Base-by-base conservation (phyloP, 2,329 filamentous ascomycete genomes). In the Microsporum audouinii region DNA sequence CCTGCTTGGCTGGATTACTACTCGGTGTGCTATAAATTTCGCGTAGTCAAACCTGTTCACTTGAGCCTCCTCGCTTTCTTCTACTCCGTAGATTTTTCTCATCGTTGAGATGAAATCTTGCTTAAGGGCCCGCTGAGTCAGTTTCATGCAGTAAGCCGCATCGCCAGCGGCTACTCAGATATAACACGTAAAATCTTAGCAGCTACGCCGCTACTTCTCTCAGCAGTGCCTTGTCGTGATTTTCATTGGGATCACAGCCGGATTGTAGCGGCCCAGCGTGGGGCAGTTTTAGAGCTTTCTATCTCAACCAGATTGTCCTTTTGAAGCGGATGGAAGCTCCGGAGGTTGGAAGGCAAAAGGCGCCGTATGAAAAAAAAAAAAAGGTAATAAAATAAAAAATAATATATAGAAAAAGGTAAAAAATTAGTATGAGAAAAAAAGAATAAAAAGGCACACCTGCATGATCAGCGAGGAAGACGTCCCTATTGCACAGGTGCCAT, bases 251-350 rank as follows among this genome's bases (percentile, higher is more conserved):
- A 55, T 36, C n/a, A 31, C n/a, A 55, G 49, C 10, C 31, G 49
- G 49, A 55, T 34, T 55, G 49, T 34, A 55, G 49, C 49, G 49
- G 49, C 33, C 33, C 49, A 55, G 49, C 49, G 49, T 55, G 49
- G 49, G 49, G 49, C 45, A 36, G 49, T 55, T 23, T 36, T n/a
- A 36, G 49, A 55, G 31, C 29, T 55, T 55, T 55, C 31, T 34
- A 55, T 55, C 31, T 17, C 31, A 36, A 55, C 49, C 36, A 31
- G 31, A 55, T 14, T 23, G 31, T 14, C 33, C 29, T 55, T 33
- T 12, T 10, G 14, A 31, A 55, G 29, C 31, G 49, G 33, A 14
- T 34, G 49, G 49, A 55, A 55, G 29, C 5, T 17, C 49, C 49
- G 49, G 49, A 55, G 49, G 49, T 34, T 55, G 29, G 31, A 55